These are phyloP conservation scores for Petunia hybrid DNA, from an alignment of 305 asterid genomes.

Conservation along the genomic window DNA sequence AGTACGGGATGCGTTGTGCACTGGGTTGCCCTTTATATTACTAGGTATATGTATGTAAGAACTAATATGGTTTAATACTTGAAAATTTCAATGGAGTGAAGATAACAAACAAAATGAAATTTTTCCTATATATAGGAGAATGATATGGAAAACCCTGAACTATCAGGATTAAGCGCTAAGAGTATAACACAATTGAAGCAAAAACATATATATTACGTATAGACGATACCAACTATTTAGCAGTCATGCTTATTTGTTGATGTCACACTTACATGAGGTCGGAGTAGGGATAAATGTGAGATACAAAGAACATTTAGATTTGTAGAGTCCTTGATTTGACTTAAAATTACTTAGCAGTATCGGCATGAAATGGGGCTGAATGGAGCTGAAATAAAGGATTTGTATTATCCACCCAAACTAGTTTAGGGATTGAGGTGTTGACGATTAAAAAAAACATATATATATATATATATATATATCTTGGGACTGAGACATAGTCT, in stretches of 20 bases:
- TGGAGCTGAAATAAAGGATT: not conserved
- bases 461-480: too few relatives aligned
- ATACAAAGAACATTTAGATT: not conserved
- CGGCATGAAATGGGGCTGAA: slow-evolving; percentile 1
- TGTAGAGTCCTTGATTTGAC: not conserved
- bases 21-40: not conserved
- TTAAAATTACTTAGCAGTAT: not conserved
- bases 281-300: not conserved
- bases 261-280: not conserved
- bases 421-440: not conserved
- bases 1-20: too few relatives aligned
- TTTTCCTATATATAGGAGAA: too few relatives aligned
- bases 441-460: not conserved
- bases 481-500: not conserved
- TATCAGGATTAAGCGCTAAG: not conserved
- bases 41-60: not conserved
- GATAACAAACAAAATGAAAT: not conserved
- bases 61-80: not conserved
- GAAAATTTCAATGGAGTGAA: not conserved
- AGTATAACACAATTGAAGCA: not conserved
- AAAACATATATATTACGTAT: not conserved
- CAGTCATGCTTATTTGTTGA: not conserved
- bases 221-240: slow-evolving; percentile 21
- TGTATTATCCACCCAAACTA: not conserved
- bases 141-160: too few relatives aligned